A percentile compares a stretch with the other conserved stretches of the same genome.
These are phyloP conservation scores for Neostapfia colusana DNA, from an alignment of 176 grass and related monocot species.

Conservation along the genomic window DNA sequence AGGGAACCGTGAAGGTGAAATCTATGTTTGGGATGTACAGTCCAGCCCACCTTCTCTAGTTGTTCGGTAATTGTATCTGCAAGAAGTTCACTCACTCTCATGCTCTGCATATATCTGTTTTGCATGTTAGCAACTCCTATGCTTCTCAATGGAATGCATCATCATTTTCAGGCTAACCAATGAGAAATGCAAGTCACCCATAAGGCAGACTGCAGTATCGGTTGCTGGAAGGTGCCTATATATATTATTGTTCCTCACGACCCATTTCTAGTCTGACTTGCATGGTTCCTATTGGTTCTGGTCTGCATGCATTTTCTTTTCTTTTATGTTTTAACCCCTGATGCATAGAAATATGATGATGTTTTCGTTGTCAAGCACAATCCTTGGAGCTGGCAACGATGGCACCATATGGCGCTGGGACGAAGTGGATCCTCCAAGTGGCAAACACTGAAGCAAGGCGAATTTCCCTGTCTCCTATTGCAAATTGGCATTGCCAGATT, in stretches of 20 bases:
- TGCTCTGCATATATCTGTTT: background rate
- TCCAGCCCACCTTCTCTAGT: constrained; percentile 62
- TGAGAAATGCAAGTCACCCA: constrained; percentile 66
- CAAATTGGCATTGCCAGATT: background rate
- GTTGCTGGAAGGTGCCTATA: constrained; percentile 74
- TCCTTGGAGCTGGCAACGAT: constrained; percentile 71
- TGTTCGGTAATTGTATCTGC: constrained; percentile 43
- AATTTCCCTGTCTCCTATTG: background rate
- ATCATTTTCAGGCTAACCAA: constrained; percentile 53
- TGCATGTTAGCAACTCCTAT: background rate
- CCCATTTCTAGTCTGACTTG: background rate
- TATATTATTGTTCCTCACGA: background rate
- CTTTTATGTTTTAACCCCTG: background rate
- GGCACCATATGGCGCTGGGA: constrained; percentile 85
- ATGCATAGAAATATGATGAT: background rate
- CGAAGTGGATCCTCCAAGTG: constrained; percentile 28
- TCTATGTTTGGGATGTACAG: constrained; percentile 81
- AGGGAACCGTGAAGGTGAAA: constrained; percentile 76
- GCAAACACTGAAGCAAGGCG: constrained; percentile 4
- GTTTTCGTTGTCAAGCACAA: constrained; percentile 59
- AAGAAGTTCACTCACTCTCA: background rate
- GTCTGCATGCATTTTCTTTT: background rate
- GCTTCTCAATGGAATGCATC: background rate
- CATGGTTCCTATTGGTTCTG: background rate
- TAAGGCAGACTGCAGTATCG: constrained; percentile 83